Evolutionary conservation across 1,284 basidiomycete genomes (phyloP).

Genomic region (Boletellus deceptivus): DNA sequence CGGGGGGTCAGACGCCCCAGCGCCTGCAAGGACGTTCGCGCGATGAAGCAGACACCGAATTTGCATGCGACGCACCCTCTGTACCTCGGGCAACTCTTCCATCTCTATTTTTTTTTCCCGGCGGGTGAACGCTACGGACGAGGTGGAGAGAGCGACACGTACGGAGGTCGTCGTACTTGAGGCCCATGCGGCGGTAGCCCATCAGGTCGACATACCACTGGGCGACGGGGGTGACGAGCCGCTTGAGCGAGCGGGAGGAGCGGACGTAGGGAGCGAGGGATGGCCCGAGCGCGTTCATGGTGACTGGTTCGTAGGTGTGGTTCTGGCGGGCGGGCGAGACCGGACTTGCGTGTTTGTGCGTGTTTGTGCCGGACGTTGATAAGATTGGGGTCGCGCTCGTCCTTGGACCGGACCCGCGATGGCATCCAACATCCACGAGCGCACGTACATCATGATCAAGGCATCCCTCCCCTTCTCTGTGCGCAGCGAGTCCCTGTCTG

Average conservation of each 20-base stretch:
- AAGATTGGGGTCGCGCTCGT: slow-evolving; percentile 26
- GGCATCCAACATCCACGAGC: slow-evolving; percentile 45
- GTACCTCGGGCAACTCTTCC: slow-evolving; percentile 84
- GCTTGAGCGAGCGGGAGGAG: slow-evolving; percentile 64
- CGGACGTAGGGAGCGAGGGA: slow-evolving; percentile 80
- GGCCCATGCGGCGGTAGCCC: slow-evolving; percentile 88
- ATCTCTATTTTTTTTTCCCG: slow-evolving; percentile 50
- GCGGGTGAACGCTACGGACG: slow-evolving; percentile 9
- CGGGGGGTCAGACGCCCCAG: slow-evolving; percentile 76
- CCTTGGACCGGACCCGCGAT: slow-evolving; percentile 38
- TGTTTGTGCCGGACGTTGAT: slow-evolving; percentile 33
- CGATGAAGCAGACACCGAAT: neutral
- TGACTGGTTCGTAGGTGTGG: too few species aligned
- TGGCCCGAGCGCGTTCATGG: slow-evolving; percentile 67
- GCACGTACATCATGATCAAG: slow-evolving; percentile 92
- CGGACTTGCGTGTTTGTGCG: slow-evolving; percentile 35
- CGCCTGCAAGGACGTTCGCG: slow-evolving; percentile 53
- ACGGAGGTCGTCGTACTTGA: slow-evolving; percentile 95
- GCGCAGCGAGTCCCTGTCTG: slow-evolving; percentile 1
- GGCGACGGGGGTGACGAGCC: slow-evolving; percentile 77
- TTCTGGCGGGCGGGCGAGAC: too few species aligned
- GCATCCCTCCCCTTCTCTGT: slow-evolving; percentile 34
- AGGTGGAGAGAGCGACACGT: slow-evolving; percentile 34
- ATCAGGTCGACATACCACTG: slow-evolving; percentile 80
- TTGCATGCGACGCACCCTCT: slow-evolving; percentile 61